Evolutionary conservation across 2,329 filamentous ascomycete genomes (phyloP).

Genomic region (Xylariaceae sp.): DNA sequence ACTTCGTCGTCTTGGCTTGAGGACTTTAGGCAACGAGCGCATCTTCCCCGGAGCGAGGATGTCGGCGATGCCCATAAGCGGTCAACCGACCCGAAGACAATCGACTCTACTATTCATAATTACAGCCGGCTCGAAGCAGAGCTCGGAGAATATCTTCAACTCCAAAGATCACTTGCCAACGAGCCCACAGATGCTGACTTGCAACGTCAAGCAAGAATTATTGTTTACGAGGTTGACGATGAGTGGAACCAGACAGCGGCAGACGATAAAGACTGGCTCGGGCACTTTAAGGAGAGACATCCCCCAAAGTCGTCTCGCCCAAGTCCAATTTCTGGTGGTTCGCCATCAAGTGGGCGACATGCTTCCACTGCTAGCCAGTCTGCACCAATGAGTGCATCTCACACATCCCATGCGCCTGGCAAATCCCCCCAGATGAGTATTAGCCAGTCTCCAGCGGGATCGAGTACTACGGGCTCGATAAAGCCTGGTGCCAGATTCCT

Average conservation of each 20-base stretch:
- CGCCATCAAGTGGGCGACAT: slow-evolving; percentile 15
- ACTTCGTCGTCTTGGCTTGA: slow-evolving; percentile 61
- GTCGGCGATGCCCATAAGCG: slow-evolving; percentile 55
- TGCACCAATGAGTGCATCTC: background rate
- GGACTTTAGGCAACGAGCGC: slow-evolving; percentile 61
- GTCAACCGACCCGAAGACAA: slow-evolving; percentile 60
- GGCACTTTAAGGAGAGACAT: slow-evolving; percentile 59
- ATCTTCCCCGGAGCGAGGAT: slow-evolving; percentile 63
- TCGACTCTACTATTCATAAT: slow-evolving; percentile 67
- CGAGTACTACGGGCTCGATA: slow-evolving; percentile 25
- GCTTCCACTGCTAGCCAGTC: slow-evolving; percentile 11
- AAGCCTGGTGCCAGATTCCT: slow-evolving; percentile 54
- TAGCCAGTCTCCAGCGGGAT: slow-evolving; percentile 11
- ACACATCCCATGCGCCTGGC: background rate
- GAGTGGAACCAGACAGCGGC: slow-evolving; percentile 69
- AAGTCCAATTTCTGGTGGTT: slow-evolving; percentile 29
- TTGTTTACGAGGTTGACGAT: slow-evolving; percentile 68
- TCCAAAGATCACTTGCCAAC: slow-evolving; percentile 52
- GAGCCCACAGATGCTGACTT: slow-evolving; percentile 61
- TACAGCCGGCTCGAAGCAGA: slow-evolving; percentile 63
- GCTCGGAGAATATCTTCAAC: slow-evolving; percentile 58
- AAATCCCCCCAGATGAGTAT: slow-evolving; percentile 8
- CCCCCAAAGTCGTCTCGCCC: slow-evolving; percentile 34
- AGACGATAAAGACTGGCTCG: slow-evolving; percentile 62
- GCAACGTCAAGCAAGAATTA: slow-evolving; percentile 63